Evolutionary conservation across 805 yeast genomes (phyloP).

Genomic region (Hanseniaspora guilliermondii): DNA sequence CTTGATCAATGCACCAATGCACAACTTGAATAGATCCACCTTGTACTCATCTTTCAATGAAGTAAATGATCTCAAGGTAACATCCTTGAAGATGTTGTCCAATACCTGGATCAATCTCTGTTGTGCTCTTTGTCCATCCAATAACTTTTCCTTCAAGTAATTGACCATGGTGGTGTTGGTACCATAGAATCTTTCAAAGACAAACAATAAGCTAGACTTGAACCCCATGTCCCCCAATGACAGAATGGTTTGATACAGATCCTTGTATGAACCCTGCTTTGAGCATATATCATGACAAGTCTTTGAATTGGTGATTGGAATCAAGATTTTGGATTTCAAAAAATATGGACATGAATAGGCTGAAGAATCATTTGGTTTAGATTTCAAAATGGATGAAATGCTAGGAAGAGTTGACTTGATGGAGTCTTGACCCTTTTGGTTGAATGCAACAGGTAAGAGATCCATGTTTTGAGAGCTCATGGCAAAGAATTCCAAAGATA

Average conservation of each 20-base stretch:
- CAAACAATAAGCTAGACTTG: constrained; percentile 43
- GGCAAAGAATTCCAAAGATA: constrained; percentile 24
- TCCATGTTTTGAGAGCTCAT: constrained; percentile 21
- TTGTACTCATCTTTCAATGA: constrained; percentile 34
- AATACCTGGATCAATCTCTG: constrained; percentile 28
- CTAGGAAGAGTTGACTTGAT: neutral
- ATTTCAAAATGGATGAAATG: neutral
- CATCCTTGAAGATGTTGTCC: constrained; percentile 20
- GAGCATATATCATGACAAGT: constrained; percentile 41
- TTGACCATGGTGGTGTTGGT: constrained; percentile 43
- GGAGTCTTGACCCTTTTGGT: constrained; percentile 5
- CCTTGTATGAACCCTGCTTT: constrained; percentile 19
- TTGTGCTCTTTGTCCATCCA: constrained; percentile 23
- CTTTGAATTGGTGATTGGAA: constrained; percentile 47
- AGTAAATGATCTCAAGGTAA: constrained; percentile 26
- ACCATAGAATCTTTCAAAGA: constrained; percentile 52
- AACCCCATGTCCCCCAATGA: constrained; percentile 48
- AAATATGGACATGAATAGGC: constrained; percentile 16
- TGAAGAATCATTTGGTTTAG: neutral
- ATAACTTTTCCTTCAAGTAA: constrained; percentile 36
- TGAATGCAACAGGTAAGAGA: constrained; percentile 20
- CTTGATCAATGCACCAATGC: constrained; percentile 58
- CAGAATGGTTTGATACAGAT: constrained; percentile 35
- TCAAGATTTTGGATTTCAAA: constrained; percentile 30
- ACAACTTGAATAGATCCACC: constrained; percentile 41